Percentiles rank a stretch among this genome's conserved stretches.
These are phyloP conservation scores for Crucibulum laeve DNA, from an alignment of 768 basidiomycete species.

Conservation along the genomic window DNA sequence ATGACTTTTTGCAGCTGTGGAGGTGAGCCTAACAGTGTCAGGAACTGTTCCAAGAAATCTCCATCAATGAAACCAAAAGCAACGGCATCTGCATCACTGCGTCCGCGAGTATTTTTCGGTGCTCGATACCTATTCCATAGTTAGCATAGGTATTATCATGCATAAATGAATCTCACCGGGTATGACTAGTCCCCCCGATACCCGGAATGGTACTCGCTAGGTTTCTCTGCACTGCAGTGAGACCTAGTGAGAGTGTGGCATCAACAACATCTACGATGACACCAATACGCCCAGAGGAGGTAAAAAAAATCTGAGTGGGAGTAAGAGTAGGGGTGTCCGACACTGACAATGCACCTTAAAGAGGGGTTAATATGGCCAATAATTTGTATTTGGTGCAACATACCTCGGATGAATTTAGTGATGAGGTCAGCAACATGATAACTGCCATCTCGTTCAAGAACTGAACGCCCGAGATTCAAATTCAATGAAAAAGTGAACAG, in stretches of 20 bases:
- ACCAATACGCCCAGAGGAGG: slow-evolving; percentile 76
- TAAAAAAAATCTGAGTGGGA: slow-evolving; percentile 70
- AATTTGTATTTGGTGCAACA: slow-evolving; percentile 5
- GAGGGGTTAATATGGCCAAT: neutral
- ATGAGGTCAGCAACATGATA: slow-evolving; percentile 77
- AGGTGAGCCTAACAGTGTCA: slow-evolving; percentile 34
- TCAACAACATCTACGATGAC: slow-evolving; percentile 59
- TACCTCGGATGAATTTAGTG: slow-evolving; percentile 71
- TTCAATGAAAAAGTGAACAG: slow-evolving; percentile 58
- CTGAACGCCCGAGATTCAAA: slow-evolving; percentile 31
- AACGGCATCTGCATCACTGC: slow-evolving; percentile 50
- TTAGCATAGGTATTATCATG: neutral
- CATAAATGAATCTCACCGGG: slow-evolving; percentile 38
- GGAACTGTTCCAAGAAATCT: slow-evolving; percentile 73
- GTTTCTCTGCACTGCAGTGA: slow-evolving; percentile 76
- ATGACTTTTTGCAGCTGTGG: slow-evolving; percentile 47
- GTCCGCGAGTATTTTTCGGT: slow-evolving; percentile 53
- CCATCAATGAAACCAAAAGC: slow-evolving; percentile 86
- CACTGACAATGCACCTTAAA: slow-evolving; percentile 50
- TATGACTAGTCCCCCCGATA: slow-evolving; percentile 55
- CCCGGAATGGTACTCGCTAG: slow-evolving; percentile 49
- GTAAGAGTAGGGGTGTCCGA: slow-evolving; percentile 40
- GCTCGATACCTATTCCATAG: slow-evolving; percentile 55
- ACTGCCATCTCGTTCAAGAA: slow-evolving; percentile 61
- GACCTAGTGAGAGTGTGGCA: slow-evolving; percentile 43